Percentiles rank a stretch among this genome's conserved stretches.
phyloP scores from a whole-genome alignment of 208 protist species.

The Entamoeba invadens region DNA sequence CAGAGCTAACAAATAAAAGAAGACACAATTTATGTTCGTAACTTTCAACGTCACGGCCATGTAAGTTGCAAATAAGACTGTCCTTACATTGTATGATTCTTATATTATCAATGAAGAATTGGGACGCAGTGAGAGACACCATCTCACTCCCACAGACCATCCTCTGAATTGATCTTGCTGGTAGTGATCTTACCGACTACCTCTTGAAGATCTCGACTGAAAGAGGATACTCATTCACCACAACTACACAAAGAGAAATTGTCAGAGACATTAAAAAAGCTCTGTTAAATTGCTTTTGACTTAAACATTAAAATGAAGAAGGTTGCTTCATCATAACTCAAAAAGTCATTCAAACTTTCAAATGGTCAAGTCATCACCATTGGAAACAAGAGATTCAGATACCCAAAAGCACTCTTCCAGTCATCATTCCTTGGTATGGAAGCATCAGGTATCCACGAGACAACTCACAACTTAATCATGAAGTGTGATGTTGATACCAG shows the following conservation, averaged over 20 bases:
- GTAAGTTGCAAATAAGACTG: conserved; percentile 34
- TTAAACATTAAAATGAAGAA: conserved; percentile 50
- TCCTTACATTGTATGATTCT: conserved; percentile 30
- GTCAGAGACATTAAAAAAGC: no score
- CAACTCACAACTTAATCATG: conserved; percentile 80
- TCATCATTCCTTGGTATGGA: conserved; percentile 69
- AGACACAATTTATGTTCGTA: conserved; percentile 43
- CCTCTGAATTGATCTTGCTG: conserved; percentile 50
- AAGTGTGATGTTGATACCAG: conserved; percentile 66
- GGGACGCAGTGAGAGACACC: conserved; percentile 66
- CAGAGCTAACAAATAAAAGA: conserved; percentile 56
- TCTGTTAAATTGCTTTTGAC: no score
- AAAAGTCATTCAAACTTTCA: no score
- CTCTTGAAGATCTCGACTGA: conserved; percentile 48
- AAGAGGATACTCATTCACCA: no score
- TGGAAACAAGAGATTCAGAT: conserved; percentile 59
- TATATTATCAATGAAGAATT: conserved; percentile 57
- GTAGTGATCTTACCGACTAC: conserved; percentile 56
- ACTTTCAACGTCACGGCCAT: conserved; percentile 29
- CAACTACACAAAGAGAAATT: no score
- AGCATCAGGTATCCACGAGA: conserved; percentile 75
- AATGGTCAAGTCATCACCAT: conserved; percentile 47
- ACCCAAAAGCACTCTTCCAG: conserved; percentile 85
- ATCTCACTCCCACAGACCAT: conserved; percentile 56
- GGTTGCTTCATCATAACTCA: no score